Conservation (phyloP, 2,329 filamentous ascomycete species). For the Stachybotrys chartarum region DNA sequence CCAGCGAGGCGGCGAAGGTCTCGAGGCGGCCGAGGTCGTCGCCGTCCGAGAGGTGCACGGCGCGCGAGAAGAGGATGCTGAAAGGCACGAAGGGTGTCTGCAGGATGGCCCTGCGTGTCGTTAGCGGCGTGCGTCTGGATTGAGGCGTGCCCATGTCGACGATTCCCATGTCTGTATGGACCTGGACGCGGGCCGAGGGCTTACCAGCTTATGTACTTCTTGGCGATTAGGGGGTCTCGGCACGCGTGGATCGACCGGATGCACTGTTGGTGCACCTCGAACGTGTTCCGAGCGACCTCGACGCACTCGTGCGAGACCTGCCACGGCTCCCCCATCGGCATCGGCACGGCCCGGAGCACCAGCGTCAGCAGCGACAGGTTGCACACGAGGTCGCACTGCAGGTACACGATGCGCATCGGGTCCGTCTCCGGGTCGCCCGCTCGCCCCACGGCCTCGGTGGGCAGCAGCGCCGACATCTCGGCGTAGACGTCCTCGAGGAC, state of each 20-base stretch:
- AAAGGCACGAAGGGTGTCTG: slow-evolving; percentile 29
- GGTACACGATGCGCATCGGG: slow-evolving; percentile 19
- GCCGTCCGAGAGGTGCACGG: slow-evolving; percentile 12
- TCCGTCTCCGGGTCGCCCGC: slow-evolving; percentile 3
- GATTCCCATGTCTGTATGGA: not conserved
- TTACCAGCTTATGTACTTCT: slow-evolving; percentile 28
- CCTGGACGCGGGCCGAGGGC: not conserved
- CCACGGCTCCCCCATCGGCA: not conserved
- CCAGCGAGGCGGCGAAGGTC: slow-evolving; percentile 22
- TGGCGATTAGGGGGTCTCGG: slow-evolving; percentile 18
- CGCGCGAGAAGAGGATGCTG: slow-evolving; percentile 25
- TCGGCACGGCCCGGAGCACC: slow-evolving; percentile 20
- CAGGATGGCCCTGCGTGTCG: slow-evolving; percentile 21
- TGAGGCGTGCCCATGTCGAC: not conserved
- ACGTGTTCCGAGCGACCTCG: slow-evolving; percentile 20
- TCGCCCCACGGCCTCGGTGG: slow-evolving; percentile 1
- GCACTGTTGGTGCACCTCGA: slow-evolving; percentile 26
- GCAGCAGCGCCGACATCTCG: slow-evolving; percentile 5
- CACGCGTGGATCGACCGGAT: slow-evolving; percentile 16
- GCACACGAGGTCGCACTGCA: slow-evolving; percentile 24
- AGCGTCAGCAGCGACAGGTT: slow-evolving; percentile 24
- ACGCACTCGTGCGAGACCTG: slow-evolving; percentile 17
- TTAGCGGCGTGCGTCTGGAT: not conserved
- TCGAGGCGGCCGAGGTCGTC: slow-evolving; percentile 15
- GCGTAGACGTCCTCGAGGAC: slow-evolving; percentile 7